phyloP scores from a whole-genome alignment of 768 basidiomycete genomes.

The Lactarius vividus region DNA sequence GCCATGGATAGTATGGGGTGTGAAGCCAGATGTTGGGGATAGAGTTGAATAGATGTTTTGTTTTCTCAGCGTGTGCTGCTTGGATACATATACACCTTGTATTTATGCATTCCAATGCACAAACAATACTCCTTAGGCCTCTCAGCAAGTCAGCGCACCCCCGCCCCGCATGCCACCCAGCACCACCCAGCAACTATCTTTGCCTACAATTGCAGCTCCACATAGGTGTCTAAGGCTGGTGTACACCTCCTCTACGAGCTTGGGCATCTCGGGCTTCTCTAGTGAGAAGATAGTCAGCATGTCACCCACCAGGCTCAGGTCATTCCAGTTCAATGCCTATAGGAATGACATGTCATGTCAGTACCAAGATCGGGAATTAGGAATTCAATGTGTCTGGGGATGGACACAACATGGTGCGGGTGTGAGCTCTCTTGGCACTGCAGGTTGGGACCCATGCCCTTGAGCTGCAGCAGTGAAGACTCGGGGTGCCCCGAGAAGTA shows the following conservation, averaged over 20 bases:
- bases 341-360: constrained; percentile 64
- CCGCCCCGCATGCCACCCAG: constrained; percentile 62
- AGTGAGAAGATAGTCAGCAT: constrained; percentile 67
- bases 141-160: constrained; percentile 39
- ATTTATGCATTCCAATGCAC: too few species aligned
- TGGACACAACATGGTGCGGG: constrained; percentile 63
- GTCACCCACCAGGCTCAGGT: constrained; percentile 67
- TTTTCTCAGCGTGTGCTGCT: too few species aligned
- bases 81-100: too few species aligned
- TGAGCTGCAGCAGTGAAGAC: constrained; percentile 41
- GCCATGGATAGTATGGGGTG: too few species aligned
- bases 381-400: constrained; percentile 37
- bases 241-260: constrained; percentile 55
- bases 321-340: constrained; percentile 74
- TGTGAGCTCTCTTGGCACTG: constrained; percentile 71
- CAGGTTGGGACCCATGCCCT: constrained; percentile 58
- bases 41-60: too few species aligned
- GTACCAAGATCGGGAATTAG: constrained; percentile 38
- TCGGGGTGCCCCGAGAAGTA: constrained; percentile 39
- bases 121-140: too few species aligned
- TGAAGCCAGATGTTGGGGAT: too few species aligned
- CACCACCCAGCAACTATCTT: constrained; percentile 57
- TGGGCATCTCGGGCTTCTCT: constrained; percentile 42
- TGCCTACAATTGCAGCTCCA: constrained; percentile 65
- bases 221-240: constrained; percentile 72